Base-by-base conservation (phyloP, 805 yeast species). In the Saccharomycopsis olivae region DNA sequence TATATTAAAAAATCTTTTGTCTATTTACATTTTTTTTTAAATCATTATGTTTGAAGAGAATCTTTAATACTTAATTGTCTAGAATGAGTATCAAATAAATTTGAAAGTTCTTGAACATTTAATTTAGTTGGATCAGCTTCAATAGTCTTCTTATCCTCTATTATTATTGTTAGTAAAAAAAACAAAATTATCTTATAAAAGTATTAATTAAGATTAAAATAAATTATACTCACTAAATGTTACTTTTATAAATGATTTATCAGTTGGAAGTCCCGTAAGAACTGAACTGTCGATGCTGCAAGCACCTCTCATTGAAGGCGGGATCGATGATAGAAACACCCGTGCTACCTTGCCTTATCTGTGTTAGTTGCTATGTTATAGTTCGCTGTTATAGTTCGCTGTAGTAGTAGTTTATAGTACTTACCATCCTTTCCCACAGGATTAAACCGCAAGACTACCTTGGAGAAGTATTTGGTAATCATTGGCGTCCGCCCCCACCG, bases 401-500 rank as follows among this genome's bases (percentile, higher is more conserved):
- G 8, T 6, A 10, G 31, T 28, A 6, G 8, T n/a, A 28, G n/a
- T 28, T n/a, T n/a, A n/a, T n/a, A n/a, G n/a, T n/a, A 60, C 74
- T 42, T 58, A 71, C 76, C 72, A 49, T 81, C 82, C 21, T 67
- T 59, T 1, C 76, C 73, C 48, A 81, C 69, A 1, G 96, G 95
- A 57, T 83, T 75, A 68, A 88, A 85, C 53, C 68, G 75, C 32
- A 89, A 83, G 33, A 66, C 65, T 6, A 86, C 85, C 48, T 75
- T 75, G 27, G 87, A 68, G 63, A 89, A 85, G 62, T 81, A 88
- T 60, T 85, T 86, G 29, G 96, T 89, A 53, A 88, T 82, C 97
- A 88, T 88, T 23, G 29, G 15, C 13, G 35, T n/a, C n/a, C n/a
- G n/a, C n/a, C n/a, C n/a, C n/a, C n/a, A n/a, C n/a, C n/a, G n/a